Percentiles rank a stretch among this genome's conserved stretches.
phyloP scores from a whole-genome alignment of 805 yeast genomes.

The Lipomyces yamanashiensis region DNA sequence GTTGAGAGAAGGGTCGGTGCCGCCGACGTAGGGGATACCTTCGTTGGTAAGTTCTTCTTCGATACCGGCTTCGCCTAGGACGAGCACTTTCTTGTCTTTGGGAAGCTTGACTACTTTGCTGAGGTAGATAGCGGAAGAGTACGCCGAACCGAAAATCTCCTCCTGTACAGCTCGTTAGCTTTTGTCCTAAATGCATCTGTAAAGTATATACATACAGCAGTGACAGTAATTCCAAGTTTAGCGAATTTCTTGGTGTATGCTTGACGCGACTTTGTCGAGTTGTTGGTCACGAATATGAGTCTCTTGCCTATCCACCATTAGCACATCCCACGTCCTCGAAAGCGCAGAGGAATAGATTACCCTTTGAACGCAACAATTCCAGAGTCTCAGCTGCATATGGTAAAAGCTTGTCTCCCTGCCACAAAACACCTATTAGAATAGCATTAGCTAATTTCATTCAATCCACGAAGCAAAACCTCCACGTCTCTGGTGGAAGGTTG shows the following conservation, averaged over 20 bases:
- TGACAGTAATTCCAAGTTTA: conserved; percentile 56
- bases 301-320: conserved; percentile 56
- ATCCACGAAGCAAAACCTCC: no score
- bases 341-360: conserved; percentile 5
- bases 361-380: conserved; percentile 53
- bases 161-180: conserved; percentile 43
- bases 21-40: conserved; percentile 83
- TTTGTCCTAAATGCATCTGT: neutral
- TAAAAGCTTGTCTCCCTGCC: conserved; percentile 84
- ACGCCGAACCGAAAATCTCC: conserved; percentile 90
- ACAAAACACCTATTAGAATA: conserved; percentile 63
- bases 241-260: conserved; percentile 78
- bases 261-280: conserved; percentile 85
- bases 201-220: conserved; percentile 23
- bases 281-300: conserved; percentile 89
- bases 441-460: neutral
- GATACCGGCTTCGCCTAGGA: conserved; percentile 87
- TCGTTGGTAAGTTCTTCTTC: conserved; percentile 73
- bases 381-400: conserved; percentile 82
- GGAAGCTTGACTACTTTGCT: conserved; percentile 75
- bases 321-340: neutral
- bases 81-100: conserved; percentile 79
- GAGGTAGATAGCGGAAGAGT: conserved; percentile 86
- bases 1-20: conserved; percentile 62
- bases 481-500: neutral